Percentiles rank a stretch among this genome's conserved stretches.
phyloP scores from a whole-genome alignment of 768 basidiomycete species.

The Hemileccinum rubropunctum region DNA sequence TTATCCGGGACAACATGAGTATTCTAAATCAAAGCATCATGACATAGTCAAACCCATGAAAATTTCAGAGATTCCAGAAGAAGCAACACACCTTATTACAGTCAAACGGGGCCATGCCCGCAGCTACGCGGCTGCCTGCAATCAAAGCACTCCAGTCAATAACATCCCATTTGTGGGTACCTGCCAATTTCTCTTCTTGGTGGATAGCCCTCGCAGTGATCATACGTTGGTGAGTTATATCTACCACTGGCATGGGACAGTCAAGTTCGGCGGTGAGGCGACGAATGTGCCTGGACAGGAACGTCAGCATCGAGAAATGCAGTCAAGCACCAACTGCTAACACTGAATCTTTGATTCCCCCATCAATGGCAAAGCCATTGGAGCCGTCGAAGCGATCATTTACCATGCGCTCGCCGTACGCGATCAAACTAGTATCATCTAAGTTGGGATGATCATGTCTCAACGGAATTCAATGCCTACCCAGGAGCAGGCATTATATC shows the following conservation, averaged over 20 bases:
- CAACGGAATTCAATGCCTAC: conserved; percentile 30
- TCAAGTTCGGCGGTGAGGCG: conserved; percentile 62
- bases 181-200: conserved; percentile 40
- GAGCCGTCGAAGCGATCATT: conserved; percentile 72
- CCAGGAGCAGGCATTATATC: conserved; percentile 69
- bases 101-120: conserved; percentile 56
- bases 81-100: conserved; percentile 29
- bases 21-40: conserved; percentile 6
- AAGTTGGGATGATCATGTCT: not conserved
- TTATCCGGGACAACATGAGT: conserved; percentile 23
- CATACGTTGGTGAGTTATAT: conserved; percentile 74
- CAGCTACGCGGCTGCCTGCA: conserved; percentile 71
- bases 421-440: conserved; percentile 40
- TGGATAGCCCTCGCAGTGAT: conserved; percentile 77
- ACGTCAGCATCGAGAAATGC: conserved; percentile 4
- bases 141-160: conserved; percentile 86
- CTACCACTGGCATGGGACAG: conserved; percentile 68
- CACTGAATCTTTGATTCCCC: conserved; percentile 85
- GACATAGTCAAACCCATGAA: not conserved
- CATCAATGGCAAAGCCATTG: conserved; percentile 75
- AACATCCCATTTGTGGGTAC: conserved; percentile 49
- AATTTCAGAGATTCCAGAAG: not conserved
- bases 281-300: conserved; percentile 55
- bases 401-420: conserved; percentile 67
- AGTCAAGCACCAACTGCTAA: conserved; percentile 29